Conservation (phyloP, 306 rosid genomes). For the Quercus cerris region DNA sequence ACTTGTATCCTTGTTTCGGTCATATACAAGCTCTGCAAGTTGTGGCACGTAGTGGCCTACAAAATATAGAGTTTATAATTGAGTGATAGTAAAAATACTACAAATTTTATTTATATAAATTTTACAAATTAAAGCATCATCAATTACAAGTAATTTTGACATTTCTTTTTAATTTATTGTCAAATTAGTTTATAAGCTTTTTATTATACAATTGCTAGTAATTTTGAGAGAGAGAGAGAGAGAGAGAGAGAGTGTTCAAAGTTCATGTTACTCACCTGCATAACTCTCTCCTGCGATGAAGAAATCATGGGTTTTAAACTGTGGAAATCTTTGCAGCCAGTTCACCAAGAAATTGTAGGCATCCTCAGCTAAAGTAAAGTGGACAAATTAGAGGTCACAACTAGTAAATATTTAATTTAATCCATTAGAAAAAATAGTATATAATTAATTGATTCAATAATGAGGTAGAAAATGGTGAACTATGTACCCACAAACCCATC, state of each 20-base stretch:
- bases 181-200: too few species aligned
- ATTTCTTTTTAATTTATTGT: too few species aligned
- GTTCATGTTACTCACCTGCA: constrained; percentile 32
- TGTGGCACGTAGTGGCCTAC: constrained; percentile 61
- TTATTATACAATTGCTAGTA: too few species aligned
- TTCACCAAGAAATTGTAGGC: constrained; percentile 57
- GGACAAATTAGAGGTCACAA: background rate
- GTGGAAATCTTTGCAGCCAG: constrained; percentile 55
- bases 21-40: constrained; percentile 47
- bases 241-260: background rate
- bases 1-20: constrained; percentile 39
- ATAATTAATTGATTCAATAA: background rate
- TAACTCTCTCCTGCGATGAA: constrained; percentile 63
- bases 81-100: too few species aligned
- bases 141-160: too few species aligned
- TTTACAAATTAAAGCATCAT: too few species aligned
- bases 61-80: background rate
- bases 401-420: constrained; percentile 2
- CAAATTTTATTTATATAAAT: too few species aligned
- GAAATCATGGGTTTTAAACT: constrained; percentile 43
- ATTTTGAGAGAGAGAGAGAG: background rate
- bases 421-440: too few species aligned
- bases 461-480: constrained; percentile 5
- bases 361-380: constrained; percentile 45
- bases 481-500: constrained; percentile 47